These are phyloP conservation scores for Dactylellina haptotyla DNA, from an alignment of 2,329 filamentous ascomycete genomes.

Conservation along the genomic window DNA sequence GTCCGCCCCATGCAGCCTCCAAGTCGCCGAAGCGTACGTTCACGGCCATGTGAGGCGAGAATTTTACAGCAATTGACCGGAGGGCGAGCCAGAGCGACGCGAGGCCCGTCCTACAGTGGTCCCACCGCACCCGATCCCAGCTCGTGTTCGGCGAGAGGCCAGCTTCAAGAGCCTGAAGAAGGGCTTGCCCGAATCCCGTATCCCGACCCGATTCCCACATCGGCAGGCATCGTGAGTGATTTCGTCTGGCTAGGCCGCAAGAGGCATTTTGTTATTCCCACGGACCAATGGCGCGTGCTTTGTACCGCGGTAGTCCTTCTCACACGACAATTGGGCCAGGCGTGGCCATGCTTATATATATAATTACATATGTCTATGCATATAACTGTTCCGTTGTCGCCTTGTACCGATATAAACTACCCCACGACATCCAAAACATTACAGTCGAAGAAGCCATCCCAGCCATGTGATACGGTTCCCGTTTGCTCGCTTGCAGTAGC, in stretches of 20 bases:
- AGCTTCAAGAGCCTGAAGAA: background rate
- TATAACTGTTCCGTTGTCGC: background rate
- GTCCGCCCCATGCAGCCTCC: constrained; percentile 20
- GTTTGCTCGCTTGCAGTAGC: background rate
- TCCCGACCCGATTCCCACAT: constrained; percentile 25
- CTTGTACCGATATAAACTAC: background rate
- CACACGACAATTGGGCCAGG: too few relatives aligned
- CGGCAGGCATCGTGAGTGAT: constrained; percentile 21
- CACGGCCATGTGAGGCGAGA: constrained; percentile 4
- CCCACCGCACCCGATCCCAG: constrained; percentile 25
- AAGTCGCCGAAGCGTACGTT: constrained; percentile 14
- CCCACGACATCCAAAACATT: background rate
- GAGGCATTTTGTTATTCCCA: background rate
- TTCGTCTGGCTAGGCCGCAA: background rate
- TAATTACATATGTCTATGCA: too few relatives aligned
- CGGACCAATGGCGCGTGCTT: too few relatives aligned
- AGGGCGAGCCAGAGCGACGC: constrained; percentile 10
- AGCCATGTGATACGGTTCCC: background rate
- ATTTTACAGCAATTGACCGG: too few relatives aligned
- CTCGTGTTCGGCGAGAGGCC: constrained; percentile 28
- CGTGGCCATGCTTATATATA: too few relatives aligned
- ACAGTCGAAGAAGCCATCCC: background rate
- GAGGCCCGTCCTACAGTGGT: constrained; percentile 19
- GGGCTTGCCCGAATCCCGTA: constrained; percentile 32
- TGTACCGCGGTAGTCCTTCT: too few relatives aligned